Evolutionary conservation across 306 rosid genomes (phyloP), one percentile per base, ranked within the genome.

Genomic region (Quercus suber): DNA sequence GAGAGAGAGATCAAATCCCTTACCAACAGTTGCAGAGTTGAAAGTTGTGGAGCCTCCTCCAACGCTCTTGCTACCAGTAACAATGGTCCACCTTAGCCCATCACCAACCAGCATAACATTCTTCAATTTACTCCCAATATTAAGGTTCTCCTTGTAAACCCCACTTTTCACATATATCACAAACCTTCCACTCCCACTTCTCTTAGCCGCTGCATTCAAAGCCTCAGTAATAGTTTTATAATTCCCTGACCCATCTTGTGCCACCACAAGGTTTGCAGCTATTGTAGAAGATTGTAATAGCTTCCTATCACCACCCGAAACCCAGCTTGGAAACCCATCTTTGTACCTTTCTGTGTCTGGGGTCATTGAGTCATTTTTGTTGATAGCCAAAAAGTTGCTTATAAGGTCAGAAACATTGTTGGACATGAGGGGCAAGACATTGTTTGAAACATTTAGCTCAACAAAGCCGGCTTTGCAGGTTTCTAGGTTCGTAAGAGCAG

Each of bases 1-100:
- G 45, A 77, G 55, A 55, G 59, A n/a, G 55, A 61, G 19, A 59
- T 2, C 55, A 67, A 20, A 76, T 74, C 28, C 17, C 85, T 51
- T 82, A 90, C 94, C 92, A 56, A 84, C 89, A 0, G 94, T 90
- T 57, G 92, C 90, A 51, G 90, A 84, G 27, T 84, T 61, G 76
- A 86, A 90, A 82, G 92, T 86, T 49, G 90, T 90, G 19, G 74
- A 84, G 49, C 94, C 94, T 14, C 86, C 87, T 4, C 49, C 85
- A 21, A 86, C 90, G 37, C 91, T 90, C 19, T 84, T 81, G 75
- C 77, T 88, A 19, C 92, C 90, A 3, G 92, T 86, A 67, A 88
- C 83, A 20, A 90, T 43, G 0, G 92, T 88, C 49, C 52, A 59
- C 61, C 74, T 88, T 82, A 83, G 20, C 13, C 92, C 88, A 73